Percentiles rank a stretch among this genome's conserved stretches.
Conservation (phyloP, 2,329 filamentous ascomycete genomes). For the Aspergillus thermomutatus region DNA sequence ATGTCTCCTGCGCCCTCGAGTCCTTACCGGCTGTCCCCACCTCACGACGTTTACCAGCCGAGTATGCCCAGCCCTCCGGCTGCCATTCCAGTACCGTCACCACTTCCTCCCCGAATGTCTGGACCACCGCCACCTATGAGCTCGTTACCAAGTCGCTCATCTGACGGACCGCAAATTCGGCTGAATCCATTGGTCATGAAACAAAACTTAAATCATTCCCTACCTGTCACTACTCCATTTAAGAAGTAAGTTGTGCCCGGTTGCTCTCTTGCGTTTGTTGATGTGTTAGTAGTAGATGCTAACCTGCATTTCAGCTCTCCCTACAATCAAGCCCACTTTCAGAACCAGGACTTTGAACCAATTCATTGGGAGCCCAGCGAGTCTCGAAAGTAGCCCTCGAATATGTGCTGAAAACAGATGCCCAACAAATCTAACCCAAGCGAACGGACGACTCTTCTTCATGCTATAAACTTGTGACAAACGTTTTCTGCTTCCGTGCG, state of each 20-base stretch:
- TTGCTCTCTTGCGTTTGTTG: neutral
- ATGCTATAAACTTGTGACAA: neutral
- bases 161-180: constrained; percentile 40
- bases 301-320: constrained; percentile 32
- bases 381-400: constrained; percentile 24
- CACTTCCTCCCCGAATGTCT: constrained; percentile 23
- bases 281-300: neutral
- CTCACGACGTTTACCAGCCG: constrained; percentile 35
- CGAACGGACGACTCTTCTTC: neutral
- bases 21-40: constrained; percentile 28
- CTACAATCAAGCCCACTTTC: constrained; percentile 46
- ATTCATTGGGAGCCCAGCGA: constrained; percentile 45
- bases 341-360: constrained; percentile 45
- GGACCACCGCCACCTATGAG: constrained; percentile 32
- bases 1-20: constrained; percentile 29
- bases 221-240: constrained; percentile 40
- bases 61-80: constrained; percentile 26
- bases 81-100: constrained; percentile 25
- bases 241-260: constrained; percentile 34
- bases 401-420: neutral
- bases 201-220: constrained; percentile 36
- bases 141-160: constrained; percentile 30
- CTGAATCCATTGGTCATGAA: constrained; percentile 42
- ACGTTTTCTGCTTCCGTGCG: neutral
- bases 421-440: neutral